Conservation (phyloP, 2,329 filamentous ascomycete species). For the Cylindrodendrum hubeiense region DNA sequence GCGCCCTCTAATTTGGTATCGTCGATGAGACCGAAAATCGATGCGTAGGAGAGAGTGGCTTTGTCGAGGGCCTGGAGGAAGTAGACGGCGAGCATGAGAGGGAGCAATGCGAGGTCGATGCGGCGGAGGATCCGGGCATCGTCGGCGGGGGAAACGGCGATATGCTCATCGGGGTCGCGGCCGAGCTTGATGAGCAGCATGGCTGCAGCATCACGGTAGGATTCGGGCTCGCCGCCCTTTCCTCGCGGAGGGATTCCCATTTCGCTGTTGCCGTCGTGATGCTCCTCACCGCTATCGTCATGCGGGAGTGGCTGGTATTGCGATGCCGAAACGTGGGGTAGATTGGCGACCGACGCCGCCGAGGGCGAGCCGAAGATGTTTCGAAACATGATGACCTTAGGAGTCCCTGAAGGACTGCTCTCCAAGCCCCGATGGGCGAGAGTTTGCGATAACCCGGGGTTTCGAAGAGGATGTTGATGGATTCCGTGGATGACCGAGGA, state of each 20-base stretch:
- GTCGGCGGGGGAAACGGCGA: constrained; percentile 49
- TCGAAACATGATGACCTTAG: constrained; percentile 32
- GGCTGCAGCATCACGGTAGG: constrained; percentile 57
- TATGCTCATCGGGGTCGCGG: constrained; percentile 48
- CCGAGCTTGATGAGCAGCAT: constrained; percentile 59
- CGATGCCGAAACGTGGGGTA: constrained; percentile 19
- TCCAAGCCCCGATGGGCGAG: constrained; percentile 27
- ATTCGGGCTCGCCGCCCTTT: constrained; percentile 1
- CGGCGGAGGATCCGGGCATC: constrained; percentile 51
- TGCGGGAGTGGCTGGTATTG: constrained; percentile 42
- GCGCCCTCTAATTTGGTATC: constrained; percentile 68
- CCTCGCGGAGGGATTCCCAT: constrained; percentile 5
- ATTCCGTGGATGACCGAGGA: constrained; percentile 6
- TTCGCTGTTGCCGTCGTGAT: constrained; percentile 16
- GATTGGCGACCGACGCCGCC: constrained; percentile 7
- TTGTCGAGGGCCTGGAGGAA: constrained; percentile 75
- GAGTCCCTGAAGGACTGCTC: constrained; percentile 23
- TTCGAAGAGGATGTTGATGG: neutral
- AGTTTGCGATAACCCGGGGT: constrained; percentile 12
- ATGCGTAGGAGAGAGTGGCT: constrained; percentile 70
- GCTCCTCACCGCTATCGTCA: constrained; percentile 31
- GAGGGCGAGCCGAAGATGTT: constrained; percentile 28
- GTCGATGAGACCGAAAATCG: constrained; percentile 72
- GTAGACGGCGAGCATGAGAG: constrained; percentile 69
- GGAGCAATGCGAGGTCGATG: constrained; percentile 56